Conservation (phyloP, 805 yeast species). For the Tetrapisispora fleetii region DNA sequence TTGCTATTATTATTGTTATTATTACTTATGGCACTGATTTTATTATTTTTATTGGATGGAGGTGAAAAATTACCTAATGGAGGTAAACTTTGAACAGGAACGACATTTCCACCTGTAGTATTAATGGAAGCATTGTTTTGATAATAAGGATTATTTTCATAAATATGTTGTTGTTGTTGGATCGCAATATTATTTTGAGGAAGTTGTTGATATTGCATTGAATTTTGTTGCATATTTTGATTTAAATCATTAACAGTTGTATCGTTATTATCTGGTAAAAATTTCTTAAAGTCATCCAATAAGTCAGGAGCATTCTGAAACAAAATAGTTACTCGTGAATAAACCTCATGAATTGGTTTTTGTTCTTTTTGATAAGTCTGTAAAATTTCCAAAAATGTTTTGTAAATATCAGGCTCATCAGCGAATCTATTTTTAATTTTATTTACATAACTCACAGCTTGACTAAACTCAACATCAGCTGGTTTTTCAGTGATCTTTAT, state of each 20-base stretch:
- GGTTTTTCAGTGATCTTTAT: slow-evolving; percentile 8
- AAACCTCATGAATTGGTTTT: slow-evolving; percentile 90
- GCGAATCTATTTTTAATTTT: slow-evolving; percentile 91
- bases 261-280: slow-evolving; percentile 62
- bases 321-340: slow-evolving; percentile 79
- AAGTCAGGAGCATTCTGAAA: slow-evolving; percentile 92
- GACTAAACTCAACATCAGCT: slow-evolving; percentile 89
- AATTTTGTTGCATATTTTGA: neutral
- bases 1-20: no score
- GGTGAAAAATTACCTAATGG: slow-evolving; percentile 32
- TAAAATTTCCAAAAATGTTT: slow-evolving; percentile 84
- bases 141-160: slow-evolving; percentile 8
- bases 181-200: slow-evolving; percentile 5
- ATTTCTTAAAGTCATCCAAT: slow-evolving; percentile 88
- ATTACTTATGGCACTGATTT: slow-evolving; percentile 3
- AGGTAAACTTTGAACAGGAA: slow-evolving; percentile 22
- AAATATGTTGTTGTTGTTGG: slow-evolving; percentile 7
- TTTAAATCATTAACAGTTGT: slow-evolving; percentile 15
- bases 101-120: neutral
- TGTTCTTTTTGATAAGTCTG: slow-evolving; percentile 96
- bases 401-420: slow-evolving; percentile 90
- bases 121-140: slow-evolving; percentile 5
- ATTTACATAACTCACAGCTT: slow-evolving; percentile 93
- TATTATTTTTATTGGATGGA: slow-evolving; percentile 26
- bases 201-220: slow-evolving; percentile 19